These are phyloP conservation scores for Termitomyces sp. DNA, from an alignment of 768 basidiomycete species.

Conservation along the genomic window DNA sequence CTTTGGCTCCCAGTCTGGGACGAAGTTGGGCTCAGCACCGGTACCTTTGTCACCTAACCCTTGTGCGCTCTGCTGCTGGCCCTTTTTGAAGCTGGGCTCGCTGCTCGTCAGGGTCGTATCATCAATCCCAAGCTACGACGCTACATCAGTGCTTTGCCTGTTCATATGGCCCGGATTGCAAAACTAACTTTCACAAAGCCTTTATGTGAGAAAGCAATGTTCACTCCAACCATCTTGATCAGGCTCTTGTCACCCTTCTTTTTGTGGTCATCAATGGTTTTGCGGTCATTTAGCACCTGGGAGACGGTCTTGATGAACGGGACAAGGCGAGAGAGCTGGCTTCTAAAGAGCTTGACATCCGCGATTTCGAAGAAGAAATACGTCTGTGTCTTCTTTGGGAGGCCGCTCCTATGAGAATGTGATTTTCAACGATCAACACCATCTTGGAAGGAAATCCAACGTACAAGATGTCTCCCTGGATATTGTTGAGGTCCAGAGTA, in stretches of 20 bases:
- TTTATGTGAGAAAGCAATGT: slow-evolving; percentile 48
- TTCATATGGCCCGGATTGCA: not conserved
- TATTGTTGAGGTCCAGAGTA: slow-evolving; percentile 33
- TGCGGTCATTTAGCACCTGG: slow-evolving; percentile 36
- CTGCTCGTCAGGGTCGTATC: slow-evolving; percentile 31
- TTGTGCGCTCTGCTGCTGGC: slow-evolving; percentile 35
- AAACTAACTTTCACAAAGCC: slow-evolving; percentile 35
- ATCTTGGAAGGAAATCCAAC: slow-evolving; percentile 2
- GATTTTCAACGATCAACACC: not conserved
- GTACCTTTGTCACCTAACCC: slow-evolving; percentile 33
- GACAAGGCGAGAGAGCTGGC: slow-evolving; percentile 33
- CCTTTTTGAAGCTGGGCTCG: slow-evolving; percentile 27
- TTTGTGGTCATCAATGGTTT: slow-evolving; percentile 35
- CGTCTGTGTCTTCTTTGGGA: slow-evolving; percentile 49
- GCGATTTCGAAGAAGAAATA: slow-evolving; percentile 51
- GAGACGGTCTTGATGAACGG: slow-evolving; percentile 43
- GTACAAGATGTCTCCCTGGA: slow-evolving; percentile 46
- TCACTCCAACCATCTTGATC: slow-evolving; percentile 39
- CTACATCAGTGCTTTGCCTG: not conserved
- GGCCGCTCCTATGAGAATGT: slow-evolving; percentile 35
- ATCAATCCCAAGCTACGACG: slow-evolving; percentile 31
- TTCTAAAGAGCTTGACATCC: slow-evolving; percentile 37
- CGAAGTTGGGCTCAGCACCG: slow-evolving; percentile 17
- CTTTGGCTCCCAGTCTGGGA: slow-evolving; percentile 42
- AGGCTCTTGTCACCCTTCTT: slow-evolving; percentile 26